Evolutionary conservation across 768 basidiomycete genomes (phyloP), one percentile per base, ranked within the genome.

Genomic region (Amanita exitialis): DNA sequence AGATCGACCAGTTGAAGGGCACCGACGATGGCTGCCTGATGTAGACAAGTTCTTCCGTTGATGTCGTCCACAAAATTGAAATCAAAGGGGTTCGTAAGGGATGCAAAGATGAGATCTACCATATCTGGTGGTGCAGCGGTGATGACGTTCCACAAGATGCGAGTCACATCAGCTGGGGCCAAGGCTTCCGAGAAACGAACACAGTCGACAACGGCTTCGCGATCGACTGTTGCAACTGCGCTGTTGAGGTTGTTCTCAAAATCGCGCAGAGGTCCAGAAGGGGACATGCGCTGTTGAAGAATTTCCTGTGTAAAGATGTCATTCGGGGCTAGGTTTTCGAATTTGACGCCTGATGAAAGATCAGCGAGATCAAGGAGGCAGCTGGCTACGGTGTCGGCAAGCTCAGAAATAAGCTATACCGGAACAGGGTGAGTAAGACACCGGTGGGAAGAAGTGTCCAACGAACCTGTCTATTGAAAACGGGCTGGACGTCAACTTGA

Each of bases 401-500:
- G 75, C 64, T 96, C 92, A 50, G 94, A 89, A 49, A 99, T 93
- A 62, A 97, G 86, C 84, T 95, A 49, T 35, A 10, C 32, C 32
- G 53, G 44, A 51, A 21, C 12, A 13, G n/a, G 43, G 37, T 41
- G 54, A 34, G 55, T 46, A 41, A 38, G 28, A 34, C 27, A 42
- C 23, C 41, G 45, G 44, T 43, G 36, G 46, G 12, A 44, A 45
- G 47, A 49, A 23, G 16, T 34, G 9, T 45, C 30, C n/a, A n/a
- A 62, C 77, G 49, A 51, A 87, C 90, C 73, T 94, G 91, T 68
- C 94, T 75, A 62, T 97, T 94, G 69, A 97, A 97, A 38, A 94
- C 92, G 0, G 94, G 96, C 59, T 98, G 96, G n/a, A 98, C 89
- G 57, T 99, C 96, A 2, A 99, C 94, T 64, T 98, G 96, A 27